Conservation (phyloP, 140 eudicot species). For the Ambrosia hybrid region DNA sequence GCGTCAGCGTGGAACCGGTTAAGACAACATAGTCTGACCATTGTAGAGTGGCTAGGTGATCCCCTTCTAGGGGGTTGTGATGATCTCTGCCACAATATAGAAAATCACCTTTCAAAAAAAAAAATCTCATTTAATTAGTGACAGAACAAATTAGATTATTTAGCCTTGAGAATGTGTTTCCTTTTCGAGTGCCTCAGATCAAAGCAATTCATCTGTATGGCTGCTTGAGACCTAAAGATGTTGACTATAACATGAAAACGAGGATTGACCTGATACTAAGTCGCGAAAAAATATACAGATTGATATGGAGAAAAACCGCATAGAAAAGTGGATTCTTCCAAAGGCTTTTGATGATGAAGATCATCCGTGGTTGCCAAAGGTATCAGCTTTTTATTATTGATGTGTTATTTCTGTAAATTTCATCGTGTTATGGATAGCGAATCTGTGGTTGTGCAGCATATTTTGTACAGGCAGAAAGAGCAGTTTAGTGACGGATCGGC, state of each 20-base stretch:
- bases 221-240: slow-evolving; percentile 71
- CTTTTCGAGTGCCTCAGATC: slow-evolving; percentile 2
- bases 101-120: no score
- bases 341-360: slow-evolving; percentile 78
- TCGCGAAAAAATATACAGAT: no score
- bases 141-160: neutral
- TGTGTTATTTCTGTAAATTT: neutral
- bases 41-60: no score
- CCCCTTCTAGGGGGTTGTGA: no score
- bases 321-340: slow-evolving; percentile 81
- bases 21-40: no score
- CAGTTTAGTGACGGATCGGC: slow-evolving; percentile 73
- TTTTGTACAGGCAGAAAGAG: slow-evolving; percentile 65
- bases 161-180: neutral
- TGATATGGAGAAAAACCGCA: slow-evolving; percentile 50
- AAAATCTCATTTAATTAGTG: neutral
- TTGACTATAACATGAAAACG: neutral
- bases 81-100: no score
- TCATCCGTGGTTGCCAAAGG: slow-evolving; percentile 62
- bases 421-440: neutral
- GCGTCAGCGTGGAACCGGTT: no score
- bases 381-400: neutral
- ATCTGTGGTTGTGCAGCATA: slow-evolving; percentile 45
- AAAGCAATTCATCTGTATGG: slow-evolving; percentile 47
- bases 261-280: neutral